These are phyloP conservation scores for Venturia aucupariae DNA, from an alignment of 2,329 filamentous ascomycete genomes.

Conservation along the genomic window DNA sequence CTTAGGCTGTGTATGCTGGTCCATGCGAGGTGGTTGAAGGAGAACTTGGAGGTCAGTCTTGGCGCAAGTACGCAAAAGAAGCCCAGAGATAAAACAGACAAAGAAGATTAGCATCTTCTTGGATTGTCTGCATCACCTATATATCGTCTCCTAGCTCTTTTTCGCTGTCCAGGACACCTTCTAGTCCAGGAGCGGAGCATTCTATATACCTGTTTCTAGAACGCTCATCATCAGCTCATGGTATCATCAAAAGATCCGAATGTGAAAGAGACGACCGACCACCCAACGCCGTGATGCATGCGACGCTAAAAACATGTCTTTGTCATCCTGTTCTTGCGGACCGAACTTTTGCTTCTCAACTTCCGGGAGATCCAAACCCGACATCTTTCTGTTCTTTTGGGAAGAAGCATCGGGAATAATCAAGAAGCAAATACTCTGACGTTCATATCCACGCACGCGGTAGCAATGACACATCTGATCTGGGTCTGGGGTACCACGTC, in stretches of 20 bases:
- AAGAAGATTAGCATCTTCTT: not conserved
- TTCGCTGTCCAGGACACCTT: not conserved
- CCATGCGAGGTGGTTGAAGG: no score
- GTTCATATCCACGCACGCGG: constrained; percentile 73
- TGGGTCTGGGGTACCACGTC: constrained; percentile 46
- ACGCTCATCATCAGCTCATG: constrained; percentile 6
- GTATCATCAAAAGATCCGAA: not conserved
- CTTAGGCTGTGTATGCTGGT: no score
- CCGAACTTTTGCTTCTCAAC: no score
- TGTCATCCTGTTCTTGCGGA: not conserved
- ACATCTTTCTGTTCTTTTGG: not conserved
- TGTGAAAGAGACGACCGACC: not conserved
- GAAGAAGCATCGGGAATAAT: not conserved
- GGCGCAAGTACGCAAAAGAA: no score
- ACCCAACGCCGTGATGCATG: constrained; percentile 2
- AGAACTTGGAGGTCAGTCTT: no score
- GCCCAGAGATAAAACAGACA: not conserved
- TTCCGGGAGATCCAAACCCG: not conserved
- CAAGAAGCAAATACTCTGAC: constrained; percentile 63
- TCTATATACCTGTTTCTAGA: not conserved
- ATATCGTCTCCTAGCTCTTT: not conserved
- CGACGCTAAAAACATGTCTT: constrained; percentile 7
- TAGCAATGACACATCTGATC: constrained; percentile 79
- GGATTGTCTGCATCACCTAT: constrained; percentile 1
- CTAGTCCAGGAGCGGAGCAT: not conserved